phyloP scores from a whole-genome alignment of 2,329 filamentous ascomycete species.

The Blastomyces percursus region DNA sequence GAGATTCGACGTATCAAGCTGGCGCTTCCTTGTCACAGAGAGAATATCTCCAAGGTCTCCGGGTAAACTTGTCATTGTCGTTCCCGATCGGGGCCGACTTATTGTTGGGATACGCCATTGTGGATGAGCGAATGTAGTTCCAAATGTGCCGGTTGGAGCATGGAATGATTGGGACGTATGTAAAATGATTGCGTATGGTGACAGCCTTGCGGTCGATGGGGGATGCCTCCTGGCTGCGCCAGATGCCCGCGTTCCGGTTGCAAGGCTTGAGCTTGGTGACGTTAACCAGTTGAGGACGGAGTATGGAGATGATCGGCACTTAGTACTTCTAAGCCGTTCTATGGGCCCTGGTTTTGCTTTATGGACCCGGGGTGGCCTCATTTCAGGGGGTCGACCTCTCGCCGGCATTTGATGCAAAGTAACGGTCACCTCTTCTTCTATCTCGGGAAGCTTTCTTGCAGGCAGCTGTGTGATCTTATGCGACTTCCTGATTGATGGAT shows the following conservation, averaged over 20 bases:
- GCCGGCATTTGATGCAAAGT: slow-evolving; percentile 29
- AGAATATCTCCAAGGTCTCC: slow-evolving; percentile 24
- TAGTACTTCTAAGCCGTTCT: slow-evolving; percentile 23
- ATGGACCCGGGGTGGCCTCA: slow-evolving; percentile 4
- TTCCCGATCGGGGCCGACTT: not conserved
- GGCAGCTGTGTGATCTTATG: slow-evolving; percentile 6
- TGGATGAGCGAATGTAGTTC: slow-evolving; percentile 21
- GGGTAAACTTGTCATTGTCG: slow-evolving; percentile 3
- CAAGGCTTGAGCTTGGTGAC: not conserved
- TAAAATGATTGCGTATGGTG: slow-evolving; percentile 28
- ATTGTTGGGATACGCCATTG: not conserved
- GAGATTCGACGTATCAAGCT: slow-evolving; percentile 12
- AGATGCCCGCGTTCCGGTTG: not conserved
- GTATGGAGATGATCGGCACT: slow-evolving; percentile 14
- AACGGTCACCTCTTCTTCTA: slow-evolving; percentile 26
- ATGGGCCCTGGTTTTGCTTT: slow-evolving; percentile 14
- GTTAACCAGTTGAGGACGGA: slow-evolving; percentile 16
- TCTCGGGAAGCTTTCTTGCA: slow-evolving; percentile 19
- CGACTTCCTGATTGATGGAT: slow-evolving; percentile 22
- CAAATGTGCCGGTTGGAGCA: slow-evolving; percentile 35
- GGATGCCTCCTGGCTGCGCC: not conserved
- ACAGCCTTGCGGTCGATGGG: slow-evolving; percentile 18
- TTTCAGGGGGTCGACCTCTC: slow-evolving; percentile 15
- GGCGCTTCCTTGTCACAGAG: slow-evolving; percentile 12
- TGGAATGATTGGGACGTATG: slow-evolving; percentile 32